Evolutionary conservation across 306 rosid genomes (phyloP), one percentile per base, ranked within the genome.

Genomic region (Amphicarpaea edgeworthii): DNA sequence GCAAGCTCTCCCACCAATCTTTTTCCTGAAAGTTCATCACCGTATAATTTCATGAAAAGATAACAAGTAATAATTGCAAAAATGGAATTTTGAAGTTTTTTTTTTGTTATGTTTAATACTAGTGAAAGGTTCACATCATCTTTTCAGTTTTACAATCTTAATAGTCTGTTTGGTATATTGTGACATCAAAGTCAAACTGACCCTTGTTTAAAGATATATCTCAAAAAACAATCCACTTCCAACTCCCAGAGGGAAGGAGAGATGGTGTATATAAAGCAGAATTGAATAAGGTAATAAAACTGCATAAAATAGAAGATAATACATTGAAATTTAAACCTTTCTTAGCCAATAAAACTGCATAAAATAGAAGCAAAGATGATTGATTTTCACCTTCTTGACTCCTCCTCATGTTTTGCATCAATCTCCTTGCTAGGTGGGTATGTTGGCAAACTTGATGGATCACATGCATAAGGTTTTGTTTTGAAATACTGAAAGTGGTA

Each of bases 351-450:
- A 72, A 66, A 53, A 19, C 37, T 63, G 77, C 54, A 59, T 26
- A 73, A 77, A 53, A 47, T 15, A 80, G 68, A 49, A 55, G 57
- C 34, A 62, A 86, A 80, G 23, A 46, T 75, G 75, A 73, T 60
- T 61, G 79, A 67, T 60, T 61, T 86, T 88, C 72, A 96, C 99
- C 98, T 93, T 75, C 61, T 93, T 34, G 97, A 83, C 47, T 96
- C 99, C 78, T 90, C 99, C 40, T 92, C 88, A n/a, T 82, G 86
- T 83, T 92, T 96, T 7, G 91, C 96, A 77, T 96, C 99, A 17
- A 96, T 96, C 87, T 96, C 99, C 87, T 96, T 96, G 96, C 98
- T 96, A 58, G 98, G 99, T 42, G 93, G 97, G 78, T 96, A 96
- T 9, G 72, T 34, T 0, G 99, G 98, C 82, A 96, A 81, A 93